phyloP scores from a whole-genome alignment of 768 basidiomycete genomes.

The Podaxis mareebaensis region DNA sequence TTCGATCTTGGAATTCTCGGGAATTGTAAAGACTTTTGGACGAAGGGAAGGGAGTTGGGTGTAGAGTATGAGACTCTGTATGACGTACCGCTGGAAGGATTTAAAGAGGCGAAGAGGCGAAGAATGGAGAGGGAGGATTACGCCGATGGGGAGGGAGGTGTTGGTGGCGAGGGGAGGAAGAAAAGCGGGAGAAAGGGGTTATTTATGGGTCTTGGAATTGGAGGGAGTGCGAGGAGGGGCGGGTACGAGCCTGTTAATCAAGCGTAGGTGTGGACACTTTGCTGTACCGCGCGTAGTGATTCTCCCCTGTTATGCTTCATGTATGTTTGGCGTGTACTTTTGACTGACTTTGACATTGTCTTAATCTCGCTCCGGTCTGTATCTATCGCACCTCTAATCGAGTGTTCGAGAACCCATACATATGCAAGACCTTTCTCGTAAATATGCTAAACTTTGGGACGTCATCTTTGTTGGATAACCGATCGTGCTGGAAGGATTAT shows the following conservation, averaged over 20 bases:
- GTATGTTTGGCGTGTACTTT: neutral
- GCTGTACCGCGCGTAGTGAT: neutral
- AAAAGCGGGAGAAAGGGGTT: conserved; percentile 45
- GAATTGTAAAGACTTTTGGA: conserved; percentile 97
- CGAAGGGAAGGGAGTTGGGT: conserved; percentile 76
- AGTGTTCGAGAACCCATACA: no score
- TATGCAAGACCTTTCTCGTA: no score
- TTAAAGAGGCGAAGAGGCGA: conserved; percentile 67
- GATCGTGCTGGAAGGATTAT: no score
- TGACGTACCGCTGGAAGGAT: conserved; percentile 87
- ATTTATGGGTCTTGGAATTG: conserved; percentile 57
- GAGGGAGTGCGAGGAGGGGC: conserved; percentile 45
- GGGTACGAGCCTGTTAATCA: conserved; percentile 73
- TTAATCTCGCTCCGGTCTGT: neutral
- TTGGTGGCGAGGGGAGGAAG: conserved; percentile 37
- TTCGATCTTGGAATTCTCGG: conserved; percentile 80
- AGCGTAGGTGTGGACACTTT: conserved; percentile 31
- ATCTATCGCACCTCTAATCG: neutral
- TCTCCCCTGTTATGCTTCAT: neutral
- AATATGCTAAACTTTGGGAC: no score
- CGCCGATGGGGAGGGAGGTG: conserved; percentile 60
- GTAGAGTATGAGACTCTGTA: conserved; percentile 91
- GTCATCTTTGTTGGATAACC: no score
- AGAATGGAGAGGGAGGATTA: conserved; percentile 58
- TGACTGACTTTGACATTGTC: neutral